These are phyloP conservation scores for Calycina herbarum DNA, from an alignment of 2,329 filamentous ascomycete genomes.

Conservation along the genomic window DNA sequence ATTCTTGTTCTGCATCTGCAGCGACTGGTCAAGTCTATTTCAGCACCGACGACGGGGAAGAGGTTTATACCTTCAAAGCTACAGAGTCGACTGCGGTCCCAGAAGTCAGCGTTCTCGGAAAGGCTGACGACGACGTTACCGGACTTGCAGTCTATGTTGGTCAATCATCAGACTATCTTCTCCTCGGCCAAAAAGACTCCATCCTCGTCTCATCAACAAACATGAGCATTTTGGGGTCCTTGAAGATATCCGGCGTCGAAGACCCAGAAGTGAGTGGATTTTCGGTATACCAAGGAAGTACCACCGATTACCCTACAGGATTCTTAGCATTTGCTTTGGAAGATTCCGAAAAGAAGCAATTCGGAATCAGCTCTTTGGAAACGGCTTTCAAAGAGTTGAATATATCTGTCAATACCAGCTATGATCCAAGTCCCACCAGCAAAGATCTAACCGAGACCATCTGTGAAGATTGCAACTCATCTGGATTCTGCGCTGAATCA, in stretches of 20 bases:
- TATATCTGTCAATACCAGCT: background rate
- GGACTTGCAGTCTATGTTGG: constrained; percentile 1
- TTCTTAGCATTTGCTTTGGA: background rate
- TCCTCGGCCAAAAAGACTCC: constrained; percentile 1
- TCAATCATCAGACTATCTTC: background rate
- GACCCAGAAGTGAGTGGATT: background rate
- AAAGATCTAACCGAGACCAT: background rate
- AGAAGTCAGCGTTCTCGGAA: background rate
- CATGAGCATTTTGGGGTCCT: background rate
- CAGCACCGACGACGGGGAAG: background rate
- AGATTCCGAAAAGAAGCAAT: constrained; percentile 1
- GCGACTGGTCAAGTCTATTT: background rate
- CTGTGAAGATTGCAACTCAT: background rate
- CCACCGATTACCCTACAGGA: background rate
- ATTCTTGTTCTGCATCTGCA: background rate
- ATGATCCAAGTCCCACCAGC: background rate
- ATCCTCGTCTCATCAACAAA: background rate
- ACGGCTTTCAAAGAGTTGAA: background rate
- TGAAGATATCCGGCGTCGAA: constrained; percentile 4
- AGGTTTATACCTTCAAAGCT: background rate
- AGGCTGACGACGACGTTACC: background rate
- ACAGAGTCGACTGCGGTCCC: background rate
- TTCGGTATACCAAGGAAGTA: background rate
- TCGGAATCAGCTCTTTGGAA: constrained; percentile 3
- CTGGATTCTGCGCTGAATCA: background rate